Base-by-base conservation (phyloP, 129 eudicot species). In the Flaveria linearis region DNA sequence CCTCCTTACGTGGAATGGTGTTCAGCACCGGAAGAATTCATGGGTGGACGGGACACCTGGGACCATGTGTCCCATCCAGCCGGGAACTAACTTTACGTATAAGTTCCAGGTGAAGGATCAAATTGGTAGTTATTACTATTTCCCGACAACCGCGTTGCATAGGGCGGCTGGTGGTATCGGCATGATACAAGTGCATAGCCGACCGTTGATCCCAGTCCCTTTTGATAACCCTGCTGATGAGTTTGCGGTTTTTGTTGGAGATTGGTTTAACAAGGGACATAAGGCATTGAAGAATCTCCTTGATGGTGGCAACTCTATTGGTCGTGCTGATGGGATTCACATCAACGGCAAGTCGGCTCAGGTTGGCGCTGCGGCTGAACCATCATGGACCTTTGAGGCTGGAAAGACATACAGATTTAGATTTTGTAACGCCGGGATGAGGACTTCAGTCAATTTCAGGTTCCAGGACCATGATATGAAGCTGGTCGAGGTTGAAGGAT, bases 81-180 rank as follows among this genome's bases (percentile, higher is more conserved):
- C 98, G 0, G 96, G 96, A 11, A 69, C 86, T 8, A 93, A 93
- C 76, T 93, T 60, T 68, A 93, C 98, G 5, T 93, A 88, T 61
- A 79, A 65, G 7, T 88, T 93, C 82, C 98, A 93, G 78, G 97
- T 93, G 20, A 93, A 93, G 90, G 98, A 93, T 73, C 98, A 93
- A 45, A 93, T 93, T 1, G 98, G 97, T 5, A 86, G 82, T 63
- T 90, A 85, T 71, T 76, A 53, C 75, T 93, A 93, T 78, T 92
- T 82, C 82, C 97, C 96, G 3, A 82, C 91, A 75, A 84, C 90
- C 0, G 87, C 73, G 30, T 22, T 88, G 65, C 95, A 84, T 12
- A 81, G 78, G 81, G 92, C 93, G 2, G 76, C 97, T 0, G 98
- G 97, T 11, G 98, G 93, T 1, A 67, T 87, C 1, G 98, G 98